phyloP scores from a whole-genome alignment of 2,329 filamentous ascomycete genomes.

The Colletotrichum simmondsii region DNA sequence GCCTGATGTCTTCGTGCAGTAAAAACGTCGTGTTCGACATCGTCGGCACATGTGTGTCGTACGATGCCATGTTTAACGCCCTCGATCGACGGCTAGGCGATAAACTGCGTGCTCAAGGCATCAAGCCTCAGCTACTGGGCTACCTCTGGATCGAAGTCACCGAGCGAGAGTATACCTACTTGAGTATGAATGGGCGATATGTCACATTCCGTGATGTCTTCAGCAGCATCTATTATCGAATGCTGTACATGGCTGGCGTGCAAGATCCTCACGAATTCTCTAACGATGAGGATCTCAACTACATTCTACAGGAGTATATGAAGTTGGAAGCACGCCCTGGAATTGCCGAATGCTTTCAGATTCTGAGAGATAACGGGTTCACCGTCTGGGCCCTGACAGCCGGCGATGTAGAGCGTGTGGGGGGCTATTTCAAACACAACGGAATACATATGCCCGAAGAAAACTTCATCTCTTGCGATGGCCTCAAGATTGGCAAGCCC shows the following conservation, averaged over 20 bases:
- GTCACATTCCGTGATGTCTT: conserved; percentile 55
- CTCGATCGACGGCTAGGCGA: conserved; percentile 55
- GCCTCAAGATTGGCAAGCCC: conserved; percentile 59
- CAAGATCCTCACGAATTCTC: conserved; percentile 52
- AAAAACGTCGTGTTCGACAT: conserved; percentile 63
- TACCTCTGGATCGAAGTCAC: conserved; percentile 58
- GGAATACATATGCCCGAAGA: conserved; percentile 60
- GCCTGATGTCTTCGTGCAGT: conserved; percentile 4
- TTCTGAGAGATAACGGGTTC: conserved; percentile 56
- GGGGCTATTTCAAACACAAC: conserved; percentile 60
- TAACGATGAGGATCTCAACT: conserved; percentile 53
- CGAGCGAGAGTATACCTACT: conserved; percentile 62
- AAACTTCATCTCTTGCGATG: conserved; percentile 63
- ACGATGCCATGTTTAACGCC: conserved; percentile 53
- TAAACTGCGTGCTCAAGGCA: conserved; percentile 47
- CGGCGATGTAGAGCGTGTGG: conserved; percentile 59
- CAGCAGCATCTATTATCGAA: conserved; percentile 59
- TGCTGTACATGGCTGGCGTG: conserved; percentile 55
- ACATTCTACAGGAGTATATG: conserved; percentile 50
- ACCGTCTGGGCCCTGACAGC: conserved; percentile 65
- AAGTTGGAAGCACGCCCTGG: conserved; percentile 50
- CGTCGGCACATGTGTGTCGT: conserved; percentile 63
- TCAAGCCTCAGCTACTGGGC: conserved; percentile 55
- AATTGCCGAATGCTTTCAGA: conserved; percentile 51
- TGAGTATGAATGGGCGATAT: conserved; percentile 56